Conservation (phyloP, 2,329 filamentous ascomycete genomes). For the Pseudogymnoascus sp. region DNA sequence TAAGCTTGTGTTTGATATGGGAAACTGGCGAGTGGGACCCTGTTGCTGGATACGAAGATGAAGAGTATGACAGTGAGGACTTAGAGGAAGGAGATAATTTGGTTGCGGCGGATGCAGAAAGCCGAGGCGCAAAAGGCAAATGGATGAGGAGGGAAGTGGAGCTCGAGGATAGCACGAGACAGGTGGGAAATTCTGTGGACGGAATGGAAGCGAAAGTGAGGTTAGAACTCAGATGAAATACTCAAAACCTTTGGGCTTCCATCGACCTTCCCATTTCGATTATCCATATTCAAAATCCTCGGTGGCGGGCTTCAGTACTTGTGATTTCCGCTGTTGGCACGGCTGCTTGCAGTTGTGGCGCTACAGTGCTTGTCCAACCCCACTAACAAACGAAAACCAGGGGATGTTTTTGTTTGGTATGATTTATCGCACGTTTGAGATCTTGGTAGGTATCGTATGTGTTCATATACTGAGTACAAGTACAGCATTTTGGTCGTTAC, state of each 20-base stretch:
- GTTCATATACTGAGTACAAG: not conserved
- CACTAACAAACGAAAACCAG: not conserved
- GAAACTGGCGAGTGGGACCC: slow-evolving; percentile 90
- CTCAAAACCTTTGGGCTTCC: not conserved
- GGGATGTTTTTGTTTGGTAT: not conserved
- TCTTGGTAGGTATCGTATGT: not conserved
- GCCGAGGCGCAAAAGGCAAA: slow-evolving; percentile 35
- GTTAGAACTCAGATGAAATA: slow-evolving; percentile 42
- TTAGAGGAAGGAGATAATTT: slow-evolving; percentile 38
- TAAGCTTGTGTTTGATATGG: slow-evolving; percentile 64
- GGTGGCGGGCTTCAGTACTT: not conserved
- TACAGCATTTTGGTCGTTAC: not conserved
- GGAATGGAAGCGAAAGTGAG: slow-evolving; percentile 61
- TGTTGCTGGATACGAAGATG: slow-evolving; percentile 53
- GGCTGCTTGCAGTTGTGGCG: not conserved
- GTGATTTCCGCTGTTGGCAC: not conserved
- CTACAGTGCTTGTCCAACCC: not conserved
- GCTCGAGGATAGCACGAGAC: slow-evolving; percentile 68
- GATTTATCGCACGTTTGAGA: not conserved
- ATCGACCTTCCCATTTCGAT: slow-evolving; percentile 14
- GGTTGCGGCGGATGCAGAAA: slow-evolving; percentile 10
- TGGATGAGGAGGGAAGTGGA: slow-evolving; percentile 75
- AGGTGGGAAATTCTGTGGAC: slow-evolving; percentile 78
- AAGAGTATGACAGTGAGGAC: slow-evolving; percentile 45
- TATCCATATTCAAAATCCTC: not conserved